A percentile compares a stretch with the other conserved stretches of the same genome.
Evolutionary conservation across 164 flowering plant species (phyloP).

Genomic region (Tetrastigma voinierianum): DNA sequence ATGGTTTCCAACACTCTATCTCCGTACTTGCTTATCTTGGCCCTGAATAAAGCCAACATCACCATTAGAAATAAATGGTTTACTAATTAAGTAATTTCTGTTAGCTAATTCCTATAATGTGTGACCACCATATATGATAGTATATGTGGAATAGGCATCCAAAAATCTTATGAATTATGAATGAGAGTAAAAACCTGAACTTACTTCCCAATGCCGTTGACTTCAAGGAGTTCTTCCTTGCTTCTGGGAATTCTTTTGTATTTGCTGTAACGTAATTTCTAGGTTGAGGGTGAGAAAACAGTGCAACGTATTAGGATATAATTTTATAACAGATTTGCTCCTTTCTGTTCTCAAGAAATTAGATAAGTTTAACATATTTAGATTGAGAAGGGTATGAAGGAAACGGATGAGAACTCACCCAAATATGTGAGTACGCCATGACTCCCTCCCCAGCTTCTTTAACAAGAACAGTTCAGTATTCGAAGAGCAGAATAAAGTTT

Average conservation of each 20-base stretch:
- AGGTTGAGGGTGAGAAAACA: slow-evolving; percentile 9
- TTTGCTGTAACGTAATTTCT: slow-evolving; percentile 69
- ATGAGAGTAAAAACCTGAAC: too few species aligned
- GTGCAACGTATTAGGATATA: neutral
- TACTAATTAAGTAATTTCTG: neutral
- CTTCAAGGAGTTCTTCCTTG: slow-evolving; percentile 78
- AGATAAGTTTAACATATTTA: too few species aligned
- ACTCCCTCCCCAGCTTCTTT: slow-evolving; percentile 79
- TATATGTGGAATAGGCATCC: too few species aligned
- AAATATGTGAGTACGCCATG: slow-evolving; percentile 74
- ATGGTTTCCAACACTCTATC: slow-evolving; percentile 70
- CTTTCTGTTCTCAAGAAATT: neutral
- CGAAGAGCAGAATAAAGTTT: slow-evolving; percentile 61
- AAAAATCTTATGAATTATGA: too few species aligned
- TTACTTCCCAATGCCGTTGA: slow-evolving; percentile 89
- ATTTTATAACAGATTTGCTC: neutral
- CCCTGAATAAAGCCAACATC: slow-evolving; percentile 38
- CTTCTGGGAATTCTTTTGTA: slow-evolving; percentile 70
- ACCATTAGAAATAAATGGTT: neutral
- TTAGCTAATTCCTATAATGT: too few species aligned
- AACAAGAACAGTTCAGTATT: slow-evolving; percentile 60
- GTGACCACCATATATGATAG: too few species aligned
- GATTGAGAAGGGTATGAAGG: neutral
- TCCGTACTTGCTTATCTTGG: slow-evolving; percentile 69
- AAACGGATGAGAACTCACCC: slow-evolving; percentile 26